Evolutionary conservation across 352 stramenopile genomes (phyloP), one percentile per base, ranked within the genome.

Genomic region (Phytophthora cryptogea): DNA sequence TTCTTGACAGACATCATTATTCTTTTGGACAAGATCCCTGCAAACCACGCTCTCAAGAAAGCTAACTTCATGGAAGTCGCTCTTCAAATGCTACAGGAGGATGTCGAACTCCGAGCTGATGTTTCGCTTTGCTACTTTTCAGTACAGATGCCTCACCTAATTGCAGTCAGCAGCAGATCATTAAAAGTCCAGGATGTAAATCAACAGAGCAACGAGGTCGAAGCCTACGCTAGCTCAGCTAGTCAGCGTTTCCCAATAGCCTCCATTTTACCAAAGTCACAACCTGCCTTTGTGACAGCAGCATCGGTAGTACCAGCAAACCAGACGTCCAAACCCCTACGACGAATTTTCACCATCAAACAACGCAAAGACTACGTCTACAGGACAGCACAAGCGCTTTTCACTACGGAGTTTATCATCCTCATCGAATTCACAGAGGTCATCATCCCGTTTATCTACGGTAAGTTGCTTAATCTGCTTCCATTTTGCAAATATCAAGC

Each of bases 401-500:
- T 68, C 45, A 56, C 66, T 7, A 71, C 50, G 1, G 72, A 78
- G 30, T 78, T 74, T 11, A 54, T 71, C 14, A 53, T 71, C 13
- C 47, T 80, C 1, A 58, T 74, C 31, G 53, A 78, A 40, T 80
- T 65, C 39, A 72, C 64, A 0, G 68, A 80, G 59, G 68, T 78
- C 17, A 68, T 76, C 27, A 66, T 78, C 16, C 61, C 68, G 0
- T 36, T 71, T 6, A 58, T 78, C 26, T 81, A 78, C 45, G 57
- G 72, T 82, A 44, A 51, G 56, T 49, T 14, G 4, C 17, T 32
- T n/a, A 10, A 7, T 5, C 32, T 8, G 16, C 37, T 7, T 28
- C 20, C 20, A 23, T 2, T 3, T 23, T 23, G 20, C 20, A n/a
- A n/a, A 23, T 10, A 43, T 31, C 20, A 9, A 39, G 10, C 35